Base-by-base conservation (phyloP, 75 land plant genomes). In the Sequoia sempervirens region DNA sequence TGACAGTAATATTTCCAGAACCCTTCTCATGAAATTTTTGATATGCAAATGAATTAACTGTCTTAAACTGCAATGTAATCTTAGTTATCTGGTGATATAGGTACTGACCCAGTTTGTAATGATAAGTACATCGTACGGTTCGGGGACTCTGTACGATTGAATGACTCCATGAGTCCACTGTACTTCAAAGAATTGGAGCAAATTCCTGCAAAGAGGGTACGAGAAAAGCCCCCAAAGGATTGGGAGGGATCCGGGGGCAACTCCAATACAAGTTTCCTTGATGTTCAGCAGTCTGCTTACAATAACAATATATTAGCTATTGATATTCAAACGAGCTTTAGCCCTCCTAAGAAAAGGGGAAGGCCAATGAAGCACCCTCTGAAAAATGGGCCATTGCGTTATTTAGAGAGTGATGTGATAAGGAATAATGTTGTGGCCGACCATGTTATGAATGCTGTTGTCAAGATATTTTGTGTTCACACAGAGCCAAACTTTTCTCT, bases 391-490 rank as follows among this genome's bases (percentile, higher is more conserved):
- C n/a, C 68, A 26, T 52, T 52, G 53, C 14, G 53, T 52, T 14
- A 11, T 52, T 3, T 4, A 3, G 4, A 30, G 18, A 20, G 43
- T 36, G 43, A 75, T 75, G 78, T 38, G 8, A 18, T 38, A 18
- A 75, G 45, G n/a, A 13, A 75, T 1, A 75, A 82, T 38, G 79
- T 53, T 37, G 76, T 89, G 80, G 86, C 53, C 53, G 87, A 84
- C 38, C 90, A 85, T 86, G 90, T 72, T 32, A 95, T 96, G 99
- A 95, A 95, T 84, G 95, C 94, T 56, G 97, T 95, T 50, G 99
- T 95, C 79, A 96, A 96, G 90, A 95, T 96, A 81, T 96, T 96
- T 79, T 96, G 97, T 75, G 97, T 43, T 6, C 46, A 43, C 46
- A 43, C 46, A 43, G 46, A 43, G 86, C 98, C 96, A 13, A 96